Conservation (phyloP, 1,139 yeast genomes). For the Yamadazyma atlantica region DNA sequence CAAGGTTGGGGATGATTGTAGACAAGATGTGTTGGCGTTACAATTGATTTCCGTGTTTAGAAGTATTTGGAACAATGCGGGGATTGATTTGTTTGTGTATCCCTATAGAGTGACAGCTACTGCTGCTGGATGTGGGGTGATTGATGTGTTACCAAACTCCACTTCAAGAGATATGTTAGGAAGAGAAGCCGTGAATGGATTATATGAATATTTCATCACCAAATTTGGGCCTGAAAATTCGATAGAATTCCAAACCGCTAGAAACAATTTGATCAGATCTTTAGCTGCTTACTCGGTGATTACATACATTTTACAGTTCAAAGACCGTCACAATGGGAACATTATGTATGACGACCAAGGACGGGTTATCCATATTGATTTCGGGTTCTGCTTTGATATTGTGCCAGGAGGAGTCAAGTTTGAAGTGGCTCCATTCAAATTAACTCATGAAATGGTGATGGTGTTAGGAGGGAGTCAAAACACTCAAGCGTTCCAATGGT, state of each 20-base stretch:
- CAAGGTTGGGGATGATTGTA: constrained; percentile 98
- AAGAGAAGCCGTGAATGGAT: constrained; percentile 96
- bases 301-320: constrained; percentile 87
- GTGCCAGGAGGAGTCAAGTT: constrained; percentile 99
- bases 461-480: constrained; percentile 88
- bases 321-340: constrained; percentile 98
- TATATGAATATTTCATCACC: constrained; percentile 87
- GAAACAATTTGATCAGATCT: constrained; percentile 90
- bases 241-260: constrained; percentile 84
- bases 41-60: constrained; percentile 91
- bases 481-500: constrained; percentile 91
- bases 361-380: constrained; percentile 92
- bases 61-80: constrained; percentile 84
- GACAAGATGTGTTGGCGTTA: constrained; percentile 94
- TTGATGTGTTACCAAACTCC: constrained; percentile 94
- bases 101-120: constrained; percentile 98
- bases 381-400: constrained; percentile 97
- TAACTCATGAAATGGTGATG: constrained; percentile 93
- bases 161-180: constrained; percentile 98
- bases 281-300: constrained; percentile 95
- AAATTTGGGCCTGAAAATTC: constrained; percentile 94
- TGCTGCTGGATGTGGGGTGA: constrained; percentile 98
- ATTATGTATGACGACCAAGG: constrained; percentile 98
- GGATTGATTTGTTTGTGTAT: constrained; percentile 85
- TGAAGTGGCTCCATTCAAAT: constrained; percentile 95